Conservation (phyloP, 495 filamentous ascomycete genomes). For the Hyphodiscus hymeniophilus region DNA sequence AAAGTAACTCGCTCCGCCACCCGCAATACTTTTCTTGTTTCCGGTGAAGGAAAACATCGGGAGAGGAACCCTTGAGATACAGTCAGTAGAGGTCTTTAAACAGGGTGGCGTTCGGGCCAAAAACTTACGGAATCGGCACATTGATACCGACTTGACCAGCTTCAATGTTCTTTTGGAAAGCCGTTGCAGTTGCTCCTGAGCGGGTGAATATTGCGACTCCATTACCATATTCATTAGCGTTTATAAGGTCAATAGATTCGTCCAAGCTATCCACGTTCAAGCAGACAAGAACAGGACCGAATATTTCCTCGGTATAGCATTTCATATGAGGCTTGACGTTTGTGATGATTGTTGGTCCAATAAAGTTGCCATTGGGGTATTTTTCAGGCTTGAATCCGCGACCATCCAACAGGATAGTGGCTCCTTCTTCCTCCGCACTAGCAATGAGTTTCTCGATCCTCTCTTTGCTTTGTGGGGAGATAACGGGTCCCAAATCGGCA, state of each 20-base stretch:
- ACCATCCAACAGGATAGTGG: conserved; percentile 90
- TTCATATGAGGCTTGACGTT: conserved; percentile 86
- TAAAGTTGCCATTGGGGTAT: conserved; percentile 95
- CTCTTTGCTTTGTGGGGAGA: conserved; percentile 83
- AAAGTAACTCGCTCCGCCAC: conserved; percentile 88
- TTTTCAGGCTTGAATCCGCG: conserved; percentile 80
- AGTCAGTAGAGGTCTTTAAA: too few species aligned
- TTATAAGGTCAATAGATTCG: conserved; percentile 60
- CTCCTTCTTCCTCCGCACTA: conserved; percentile 85
- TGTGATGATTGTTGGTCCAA: conserved; percentile 90
- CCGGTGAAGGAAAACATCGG: conserved; percentile 98
- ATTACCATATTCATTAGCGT: conserved; percentile 59
- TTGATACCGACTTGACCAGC: conserved; percentile 77
- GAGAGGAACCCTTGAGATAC: conserved; percentile 51
- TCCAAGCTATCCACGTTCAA: conserved; percentile 77
- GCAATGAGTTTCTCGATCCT: conserved; percentile 86
- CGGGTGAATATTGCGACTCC: conserved; percentile 59
- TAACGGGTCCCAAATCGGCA: conserved; percentile 93
- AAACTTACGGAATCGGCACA: conserved; percentile 54
- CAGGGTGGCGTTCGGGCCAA: too few species aligned
- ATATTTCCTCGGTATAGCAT: conserved; percentile 97
- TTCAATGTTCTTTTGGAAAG: conserved; percentile 58
- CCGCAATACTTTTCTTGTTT: conserved; percentile 94
- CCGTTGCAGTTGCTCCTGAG: conserved; percentile 49
- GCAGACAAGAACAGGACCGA: conserved; percentile 88